Base-by-base conservation (phyloP, 495 filamentous ascomycete genomes). In the Tuber magnatum region DNA sequence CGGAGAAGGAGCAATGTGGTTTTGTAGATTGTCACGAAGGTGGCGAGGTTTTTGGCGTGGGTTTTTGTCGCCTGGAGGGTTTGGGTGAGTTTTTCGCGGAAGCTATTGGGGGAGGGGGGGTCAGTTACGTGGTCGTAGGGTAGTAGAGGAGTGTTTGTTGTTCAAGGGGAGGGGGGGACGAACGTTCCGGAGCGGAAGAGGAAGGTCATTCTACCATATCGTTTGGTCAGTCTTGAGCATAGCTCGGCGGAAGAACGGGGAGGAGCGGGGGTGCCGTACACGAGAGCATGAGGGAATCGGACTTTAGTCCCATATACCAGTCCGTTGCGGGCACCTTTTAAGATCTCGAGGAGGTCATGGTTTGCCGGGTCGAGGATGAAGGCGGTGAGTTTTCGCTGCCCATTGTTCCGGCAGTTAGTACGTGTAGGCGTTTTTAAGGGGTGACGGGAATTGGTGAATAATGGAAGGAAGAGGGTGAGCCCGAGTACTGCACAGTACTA, bases 231-330 rank as follows among this genome's bases (percentile, higher is more conserved):
- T n/a, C 28, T 22, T 7, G 32, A 42, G 69, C 20, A 71, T 3
- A 71, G 22, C 69, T 74, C 42, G 41, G 9, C 22, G 43, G 68
- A 61, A 61, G 2, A 12, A 61, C 51, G 69, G 71, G 69, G 70
- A 38, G 43, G 77, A 86, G 76, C 89, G 56, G 56, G 56, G 35
- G 56, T 14, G 51, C 18, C 32, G 28, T 32, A 94, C 91, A 99
- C 95, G 75, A 99, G 88, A 72, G 95, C 95, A 86, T 99, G 95
- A 80, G 95, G 95, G 86, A 98, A 97, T 78, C 95, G 94, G 83
- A 99, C 93, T 89, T 98, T 99, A 80, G 94, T 90, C 41, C 95
- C 95, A 85, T 98, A 99, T 75, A 97, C 93, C 77, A 93, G 89
- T 83, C 95, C 95, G 91, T 98, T 99, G 84, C 95, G 94, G 70